Conservation (phyloP, 2,329 filamentous ascomycete species). For the Talaromyces verruculosus region DNA sequence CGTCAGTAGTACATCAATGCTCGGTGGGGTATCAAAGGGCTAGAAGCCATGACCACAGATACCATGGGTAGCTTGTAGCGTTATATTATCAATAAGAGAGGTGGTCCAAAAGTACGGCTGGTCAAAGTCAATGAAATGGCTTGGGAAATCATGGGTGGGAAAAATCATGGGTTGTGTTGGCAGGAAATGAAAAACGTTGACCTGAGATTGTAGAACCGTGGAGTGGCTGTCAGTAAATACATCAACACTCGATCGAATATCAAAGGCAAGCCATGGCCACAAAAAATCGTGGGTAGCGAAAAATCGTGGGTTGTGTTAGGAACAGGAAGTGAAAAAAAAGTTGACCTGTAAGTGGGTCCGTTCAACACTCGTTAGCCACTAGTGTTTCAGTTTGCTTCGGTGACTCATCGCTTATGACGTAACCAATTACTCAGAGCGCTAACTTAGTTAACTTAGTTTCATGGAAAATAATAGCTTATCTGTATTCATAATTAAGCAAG, state of each 20-base stretch:
- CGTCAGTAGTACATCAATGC: not conserved
- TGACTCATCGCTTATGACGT: too few species aligned
- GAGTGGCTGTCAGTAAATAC: too few species aligned
- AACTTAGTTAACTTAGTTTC: too few species aligned
- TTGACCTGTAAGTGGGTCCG: not conserved
- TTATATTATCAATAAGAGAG: not conserved
- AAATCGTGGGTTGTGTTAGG: not conserved
- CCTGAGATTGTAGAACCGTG: not conserved
- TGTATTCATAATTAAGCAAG: too few species aligned
- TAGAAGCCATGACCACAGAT: too few species aligned
- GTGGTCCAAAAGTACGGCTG: not conserved
- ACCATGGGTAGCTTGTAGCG: not conserved
- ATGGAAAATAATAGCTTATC: too few species aligned
- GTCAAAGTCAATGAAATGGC: not conserved
- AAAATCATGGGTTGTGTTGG: not conserved
- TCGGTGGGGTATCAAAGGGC: not conserved
- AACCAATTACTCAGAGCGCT: too few species aligned
- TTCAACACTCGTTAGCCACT: not conserved
- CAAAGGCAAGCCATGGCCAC: not conserved
- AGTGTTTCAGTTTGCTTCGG: too few species aligned
- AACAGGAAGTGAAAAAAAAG: not conserved
- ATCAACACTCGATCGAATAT: not conserved
- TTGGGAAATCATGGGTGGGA: not conserved
- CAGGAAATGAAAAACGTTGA: not conserved
- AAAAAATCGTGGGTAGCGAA: not conserved